Evolutionary conservation across 2,329 filamentous ascomycete genomes (phyloP).

Genomic region (Phoma sp.): DNA sequence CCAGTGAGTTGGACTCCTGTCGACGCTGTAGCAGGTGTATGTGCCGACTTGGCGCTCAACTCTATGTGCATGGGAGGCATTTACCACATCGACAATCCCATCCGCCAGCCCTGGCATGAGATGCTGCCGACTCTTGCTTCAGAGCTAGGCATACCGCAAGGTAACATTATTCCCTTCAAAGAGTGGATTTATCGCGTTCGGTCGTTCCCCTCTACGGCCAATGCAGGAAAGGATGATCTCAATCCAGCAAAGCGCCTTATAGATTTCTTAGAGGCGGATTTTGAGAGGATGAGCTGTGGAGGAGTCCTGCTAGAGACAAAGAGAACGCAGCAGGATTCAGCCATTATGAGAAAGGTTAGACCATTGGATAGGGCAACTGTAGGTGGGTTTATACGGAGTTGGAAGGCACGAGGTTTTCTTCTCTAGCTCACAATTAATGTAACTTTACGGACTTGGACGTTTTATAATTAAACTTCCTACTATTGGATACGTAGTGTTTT

Average conservation of each 20-base stretch:
- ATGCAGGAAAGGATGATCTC: constrained; percentile 15
- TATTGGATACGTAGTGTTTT: too few relatives aligned
- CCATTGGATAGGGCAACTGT: constrained; percentile 16
- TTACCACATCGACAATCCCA: constrained; percentile 58
- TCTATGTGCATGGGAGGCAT: constrained; percentile 38
- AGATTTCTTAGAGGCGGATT: constrained; percentile 47
- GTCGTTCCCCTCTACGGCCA: background rate
- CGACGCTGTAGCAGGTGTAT: constrained; percentile 48
- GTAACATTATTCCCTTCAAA: constrained; percentile 47
- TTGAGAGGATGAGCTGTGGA: constrained; percentile 56
- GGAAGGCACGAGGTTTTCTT: constrained; percentile 19
- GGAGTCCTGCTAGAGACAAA: constrained; percentile 52
- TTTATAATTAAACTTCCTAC: too few relatives aligned
- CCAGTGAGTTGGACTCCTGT: constrained; percentile 55
- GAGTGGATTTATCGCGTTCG: constrained; percentile 53
- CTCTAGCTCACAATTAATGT: too few relatives aligned
- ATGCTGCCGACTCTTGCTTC: constrained; percentile 47
- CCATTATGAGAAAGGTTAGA: constrained; percentile 35
- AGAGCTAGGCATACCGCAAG: constrained; percentile 31
- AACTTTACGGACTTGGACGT: too few relatives aligned
- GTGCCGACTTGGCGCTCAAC: constrained; percentile 45
- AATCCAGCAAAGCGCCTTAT: constrained; percentile 45
- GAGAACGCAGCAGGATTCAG: constrained; percentile 48
- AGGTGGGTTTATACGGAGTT: constrained; percentile 15
- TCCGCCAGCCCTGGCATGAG: constrained; percentile 51